Percentiles rank a stretch among this genome's conserved stretches.
phyloP scores from a whole-genome alignment of 2,329 filamentous ascomycete species.

The Ustilaginoidea virens region DNA sequence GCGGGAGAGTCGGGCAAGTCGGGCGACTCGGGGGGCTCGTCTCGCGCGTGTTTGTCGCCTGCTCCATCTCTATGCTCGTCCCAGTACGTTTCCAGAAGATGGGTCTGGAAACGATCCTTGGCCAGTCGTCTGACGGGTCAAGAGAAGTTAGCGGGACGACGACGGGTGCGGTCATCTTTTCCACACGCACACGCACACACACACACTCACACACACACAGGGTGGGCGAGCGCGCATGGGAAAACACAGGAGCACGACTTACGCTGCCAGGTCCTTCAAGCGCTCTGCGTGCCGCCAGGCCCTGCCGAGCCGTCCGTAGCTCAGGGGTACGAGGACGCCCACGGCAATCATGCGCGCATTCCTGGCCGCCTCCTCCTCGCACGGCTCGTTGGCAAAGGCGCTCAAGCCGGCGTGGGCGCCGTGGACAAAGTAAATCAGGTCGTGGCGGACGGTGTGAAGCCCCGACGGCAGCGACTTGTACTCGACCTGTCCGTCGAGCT shows the following conservation, averaged over 20 bases:
- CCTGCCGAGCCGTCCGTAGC: slow-evolving; percentile 70
- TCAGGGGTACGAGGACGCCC: slow-evolving; percentile 73
- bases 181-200: too few species aligned
- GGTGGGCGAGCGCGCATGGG: background rate
- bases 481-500: slow-evolving; percentile 77
- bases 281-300: slow-evolving; percentile 76
- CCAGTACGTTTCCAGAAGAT: slow-evolving; percentile 70
- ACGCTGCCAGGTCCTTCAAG: slow-evolving; percentile 62
- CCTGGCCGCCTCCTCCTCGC: slow-evolving; percentile 58
- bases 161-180: too few species aligned
- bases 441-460: slow-evolving; percentile 72
- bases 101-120: slow-evolving; percentile 44
- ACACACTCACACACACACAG: too few species aligned
- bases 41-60: slow-evolving; percentile 8
- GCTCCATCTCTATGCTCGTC: slow-evolving; percentile 28
- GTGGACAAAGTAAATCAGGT: slow-evolving; percentile 84
- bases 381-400: slow-evolving; percentile 75
- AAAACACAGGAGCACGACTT: slow-evolving; percentile 12
- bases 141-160: background rate
- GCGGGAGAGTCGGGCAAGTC: slow-evolving; percentile 20
- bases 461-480: slow-evolving; percentile 94
- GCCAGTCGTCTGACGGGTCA: slow-evolving; percentile 37
- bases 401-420: slow-evolving; percentile 71
- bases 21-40: slow-evolving; percentile 13
- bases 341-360: slow-evolving; percentile 90